These are phyloP conservation scores for Quercus aquifolioides DNA, from an alignment of 306 rosid genomes.

Conservation along the genomic window DNA sequence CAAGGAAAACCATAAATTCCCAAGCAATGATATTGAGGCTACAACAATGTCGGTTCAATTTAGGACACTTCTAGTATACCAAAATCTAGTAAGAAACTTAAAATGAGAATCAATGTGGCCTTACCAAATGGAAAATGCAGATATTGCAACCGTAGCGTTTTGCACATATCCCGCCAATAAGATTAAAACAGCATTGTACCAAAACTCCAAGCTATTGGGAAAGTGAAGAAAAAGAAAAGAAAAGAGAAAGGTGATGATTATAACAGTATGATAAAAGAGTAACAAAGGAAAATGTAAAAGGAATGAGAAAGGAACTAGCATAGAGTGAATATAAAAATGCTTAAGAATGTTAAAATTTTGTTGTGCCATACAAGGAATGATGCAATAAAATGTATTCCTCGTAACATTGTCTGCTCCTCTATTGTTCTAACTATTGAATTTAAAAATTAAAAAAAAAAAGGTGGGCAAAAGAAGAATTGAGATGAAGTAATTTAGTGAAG, in stretches of 20 bases:
- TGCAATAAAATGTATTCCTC: no score
- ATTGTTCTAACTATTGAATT: no score
- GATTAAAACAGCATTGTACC: background rate
- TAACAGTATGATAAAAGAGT: background rate
- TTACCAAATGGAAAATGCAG: constrained; percentile 1
- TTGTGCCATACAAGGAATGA: no score
- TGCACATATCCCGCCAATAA: background rate
- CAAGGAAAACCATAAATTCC: background rate
- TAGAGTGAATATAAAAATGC: no score
- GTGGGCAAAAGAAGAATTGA: no score
- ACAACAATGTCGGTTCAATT: background rate
- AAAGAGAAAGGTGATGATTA: background rate
- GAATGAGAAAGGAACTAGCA: background rate
- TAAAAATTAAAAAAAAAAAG: no score
- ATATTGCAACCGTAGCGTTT: background rate
- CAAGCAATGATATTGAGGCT: constrained; percentile 3
- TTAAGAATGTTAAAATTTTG: no score
- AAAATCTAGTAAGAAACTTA: background rate
- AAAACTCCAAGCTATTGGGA: background rate
- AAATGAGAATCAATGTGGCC: background rate
- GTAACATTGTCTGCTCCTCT: no score
- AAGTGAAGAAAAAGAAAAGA: background rate
- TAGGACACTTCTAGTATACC: background rate
- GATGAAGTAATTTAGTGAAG: no score
- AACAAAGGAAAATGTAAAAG: background rate